phyloP scores from a whole-genome alignment of 495 filamentous ascomycete genomes.

The Xylaria acuta region DNA sequence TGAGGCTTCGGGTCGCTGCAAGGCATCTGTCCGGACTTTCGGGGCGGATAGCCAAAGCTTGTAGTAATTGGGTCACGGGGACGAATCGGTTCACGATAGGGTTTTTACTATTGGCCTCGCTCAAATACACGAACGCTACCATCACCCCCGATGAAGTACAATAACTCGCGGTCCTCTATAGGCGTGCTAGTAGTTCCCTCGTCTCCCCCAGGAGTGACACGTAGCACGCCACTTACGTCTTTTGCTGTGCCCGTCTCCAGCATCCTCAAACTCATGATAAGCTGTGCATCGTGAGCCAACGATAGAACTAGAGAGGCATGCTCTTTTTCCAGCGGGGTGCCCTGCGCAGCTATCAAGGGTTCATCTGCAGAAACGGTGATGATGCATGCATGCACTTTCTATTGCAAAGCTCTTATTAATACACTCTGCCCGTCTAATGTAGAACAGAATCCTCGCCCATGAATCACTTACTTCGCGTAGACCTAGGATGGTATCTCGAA shows the following conservation, averaged over 20 bases:
- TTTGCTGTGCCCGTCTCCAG: slow-evolving; percentile 84
- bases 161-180: slow-evolving; percentile 69
- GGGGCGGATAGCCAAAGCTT: slow-evolving; percentile 5
- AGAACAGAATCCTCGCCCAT: not conserved
- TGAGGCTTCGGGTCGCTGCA: slow-evolving; percentile 9
- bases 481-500: slow-evolving; percentile 55
- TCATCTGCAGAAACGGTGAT: slow-evolving; percentile 73
- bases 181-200: slow-evolving; percentile 31
- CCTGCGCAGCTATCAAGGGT: slow-evolving; percentile 63
- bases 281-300: slow-evolving; percentile 74
- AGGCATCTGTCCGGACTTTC: not conserved
- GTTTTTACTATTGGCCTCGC: slow-evolving; percentile 58
- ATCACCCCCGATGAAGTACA: slow-evolving; percentile 81
- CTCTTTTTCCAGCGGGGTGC: slow-evolving; percentile 70
- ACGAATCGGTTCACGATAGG: slow-evolving; percentile 1
- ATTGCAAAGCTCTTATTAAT: slow-evolving; percentile 33
- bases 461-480: slow-evolving; percentile 58
- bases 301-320: slow-evolving; percentile 72
- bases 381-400: slow-evolving; percentile 65
- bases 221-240: slow-evolving; percentile 89
- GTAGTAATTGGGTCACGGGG: slow-evolving; percentile 11
- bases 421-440: slow-evolving; percentile 9
- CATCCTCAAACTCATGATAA: slow-evolving; percentile 71
- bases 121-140: slow-evolving; percentile 83
- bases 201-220: slow-evolving; percentile 67